Base-by-base conservation (phyloP, 345 rosid species). In the Mangifera indica region DNA sequence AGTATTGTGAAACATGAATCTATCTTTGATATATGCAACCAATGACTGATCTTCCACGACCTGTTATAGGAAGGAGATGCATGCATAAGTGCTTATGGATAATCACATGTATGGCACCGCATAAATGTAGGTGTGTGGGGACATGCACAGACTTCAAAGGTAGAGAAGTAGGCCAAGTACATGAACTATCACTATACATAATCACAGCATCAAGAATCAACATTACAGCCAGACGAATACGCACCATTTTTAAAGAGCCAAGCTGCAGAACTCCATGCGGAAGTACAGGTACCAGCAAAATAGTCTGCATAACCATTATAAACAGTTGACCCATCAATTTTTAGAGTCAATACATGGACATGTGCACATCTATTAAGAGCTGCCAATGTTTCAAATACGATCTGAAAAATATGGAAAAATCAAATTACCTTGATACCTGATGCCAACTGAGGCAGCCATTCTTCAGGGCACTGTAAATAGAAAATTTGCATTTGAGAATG, bases 191-290 rank as follows among this genome's bases (percentile, higher is more conserved):
- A 34, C 3, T 55, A 34, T 7, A 20, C 21, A 57, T 25, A 40
- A 25, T 21, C 25, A 37, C 3, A 26, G 15, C 63, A 40, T 20
- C 21, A 24, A 21, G 60, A 64, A 66, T 20, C 18, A 62, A 26
- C 32, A 60, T 14, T 48, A 72, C 20, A 74, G 72, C 29, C 29
- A 58, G 59, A 76, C 32, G 67, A 63, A 63, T n/a, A 69, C 82
- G 12, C 76, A 89, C 91, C 87, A 75, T 74, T 62, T 81, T 78
- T 61, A 76, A 60, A 1, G 94, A 89, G n/a, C 94, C 94, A 18
- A 89, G 88, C 72, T 89, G 93, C 69, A 88, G 22, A 48, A 88
- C 94, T 42, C 91, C 91, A 61, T 77, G 79, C 22, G 88, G 88
- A 84, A 79, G 87, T 67, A 84, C 81, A 63, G 94, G 85, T 32